A percentile compares a stretch with the other conserved stretches of the same genome.
Conservation (phyloP, 176 grass and related monocot species). For the Triticum dicoccoides region DNA sequence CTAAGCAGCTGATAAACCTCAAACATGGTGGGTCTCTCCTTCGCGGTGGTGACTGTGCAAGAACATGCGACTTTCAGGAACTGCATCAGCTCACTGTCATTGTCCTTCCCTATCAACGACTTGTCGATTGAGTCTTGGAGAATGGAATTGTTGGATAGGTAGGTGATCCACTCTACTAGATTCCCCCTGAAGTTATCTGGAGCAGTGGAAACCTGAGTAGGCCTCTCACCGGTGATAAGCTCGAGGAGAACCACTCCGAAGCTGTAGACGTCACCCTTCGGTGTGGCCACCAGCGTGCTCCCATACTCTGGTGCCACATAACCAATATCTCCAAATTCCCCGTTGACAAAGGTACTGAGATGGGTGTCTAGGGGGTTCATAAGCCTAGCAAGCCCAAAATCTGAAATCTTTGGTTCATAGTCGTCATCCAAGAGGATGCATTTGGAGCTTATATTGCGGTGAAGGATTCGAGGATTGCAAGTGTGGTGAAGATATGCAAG, state of each 20-base stretch:
- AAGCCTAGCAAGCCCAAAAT: conserved; percentile 87
- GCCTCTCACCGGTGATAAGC: conserved; percentile 67
- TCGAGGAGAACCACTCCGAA: conserved; percentile 86
- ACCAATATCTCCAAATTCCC: conserved; percentile 82
- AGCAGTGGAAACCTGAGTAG: conserved; percentile 76
- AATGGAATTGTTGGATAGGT: conserved; percentile 54
- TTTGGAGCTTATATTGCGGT: conserved; percentile 94
- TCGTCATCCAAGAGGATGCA: conserved; percentile 80
- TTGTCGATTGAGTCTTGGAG: conserved; percentile 69
- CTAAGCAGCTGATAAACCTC: conserved; percentile 86
- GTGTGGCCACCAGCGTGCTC: conserved; percentile 64
- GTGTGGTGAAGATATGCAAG: conserved; percentile 91
- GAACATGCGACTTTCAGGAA: conserved; percentile 74
- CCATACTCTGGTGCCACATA: conserved; percentile 87
- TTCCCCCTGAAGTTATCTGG: conserved; percentile 69
- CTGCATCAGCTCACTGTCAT: conserved; percentile 61
- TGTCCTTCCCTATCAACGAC: conserved; percentile 52
- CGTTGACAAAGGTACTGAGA: conserved; percentile 88
- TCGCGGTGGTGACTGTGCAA: conserved; percentile 52
- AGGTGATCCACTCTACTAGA: conserved; percentile 73
- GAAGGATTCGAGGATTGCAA: conserved; percentile 85
- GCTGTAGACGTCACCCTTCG: conserved; percentile 83
- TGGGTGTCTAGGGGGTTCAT: conserved; percentile 94
- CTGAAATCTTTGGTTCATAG: conserved; percentile 80
- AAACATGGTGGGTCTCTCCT: conserved; percentile 97